These are phyloP conservation scores for Suillus ampliporus DNA, from an alignment of 768 basidiomycete species.

Conservation along the genomic window DNA sequence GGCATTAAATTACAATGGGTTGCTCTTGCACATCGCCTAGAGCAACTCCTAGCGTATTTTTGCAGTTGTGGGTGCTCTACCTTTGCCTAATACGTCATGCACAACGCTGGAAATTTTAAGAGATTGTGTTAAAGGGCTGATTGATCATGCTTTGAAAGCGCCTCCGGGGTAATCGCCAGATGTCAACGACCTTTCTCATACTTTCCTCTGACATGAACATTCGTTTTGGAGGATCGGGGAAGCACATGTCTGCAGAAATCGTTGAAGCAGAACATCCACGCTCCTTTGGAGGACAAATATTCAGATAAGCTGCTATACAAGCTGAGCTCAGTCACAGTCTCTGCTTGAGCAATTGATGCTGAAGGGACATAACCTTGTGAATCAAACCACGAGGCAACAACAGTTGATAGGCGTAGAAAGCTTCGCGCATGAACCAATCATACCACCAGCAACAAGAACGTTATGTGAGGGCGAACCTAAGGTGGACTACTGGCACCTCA, in stretches of 20 bases:
- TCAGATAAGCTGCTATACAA: background rate
- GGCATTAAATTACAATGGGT: background rate
- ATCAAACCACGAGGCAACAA: background rate
- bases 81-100: too few relatives aligned
- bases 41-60: background rate
- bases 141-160: background rate
- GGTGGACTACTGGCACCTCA: background rate
- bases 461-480: background rate
- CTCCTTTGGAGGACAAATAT: background rate
- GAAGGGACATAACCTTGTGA: conserved; percentile 1
- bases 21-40: background rate
- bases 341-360: too few relatives aligned
- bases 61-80: background rate
- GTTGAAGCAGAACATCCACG: background rate
- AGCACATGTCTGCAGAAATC: background rate
- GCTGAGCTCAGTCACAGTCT: background rate
- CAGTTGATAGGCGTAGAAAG: background rate
- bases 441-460: too few relatives aligned
- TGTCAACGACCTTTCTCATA: background rate
- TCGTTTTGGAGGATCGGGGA: background rate
- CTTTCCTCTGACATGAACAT: background rate
- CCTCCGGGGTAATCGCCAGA: background rate
- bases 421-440: background rate
- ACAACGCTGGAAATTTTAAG: too few relatives aligned
- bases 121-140: too few relatives aligned